phyloP scores from a whole-genome alignment of 495 filamentous ascomycete species.

The Penicillium roqueforti region DNA sequence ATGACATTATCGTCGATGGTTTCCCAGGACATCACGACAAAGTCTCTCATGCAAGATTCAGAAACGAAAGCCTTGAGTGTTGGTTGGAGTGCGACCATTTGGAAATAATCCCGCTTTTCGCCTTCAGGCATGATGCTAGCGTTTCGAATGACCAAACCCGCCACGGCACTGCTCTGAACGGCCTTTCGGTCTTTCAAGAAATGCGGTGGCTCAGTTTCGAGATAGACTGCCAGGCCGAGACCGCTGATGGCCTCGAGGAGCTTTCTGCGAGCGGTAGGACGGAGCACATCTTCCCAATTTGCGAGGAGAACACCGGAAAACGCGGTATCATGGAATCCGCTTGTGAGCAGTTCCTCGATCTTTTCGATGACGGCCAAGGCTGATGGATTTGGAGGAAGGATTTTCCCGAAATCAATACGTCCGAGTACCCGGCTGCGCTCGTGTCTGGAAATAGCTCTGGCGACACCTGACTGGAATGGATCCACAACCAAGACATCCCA shows the following conservation, averaged over 20 bases:
- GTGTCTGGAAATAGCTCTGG: slow-evolving; percentile 30
- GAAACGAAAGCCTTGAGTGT: slow-evolving; percentile 53
- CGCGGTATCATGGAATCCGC: slow-evolving; percentile 26
- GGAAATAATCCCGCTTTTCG: slow-evolving; percentile 49
- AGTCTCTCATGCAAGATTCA: slow-evolving; percentile 46
- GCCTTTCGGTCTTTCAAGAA: slow-evolving; percentile 42
- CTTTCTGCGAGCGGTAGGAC: slow-evolving; percentile 30
- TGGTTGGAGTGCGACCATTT: slow-evolving; percentile 35
- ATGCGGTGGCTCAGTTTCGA: slow-evolving; percentile 46
- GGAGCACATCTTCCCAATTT: slow-evolving; percentile 42
- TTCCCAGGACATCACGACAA: slow-evolving; percentile 51
- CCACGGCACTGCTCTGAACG: slow-evolving; percentile 33
- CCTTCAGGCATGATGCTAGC: slow-evolving; percentile 46
- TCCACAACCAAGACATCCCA: slow-evolving; percentile 50
- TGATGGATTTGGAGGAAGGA: slow-evolving; percentile 26
- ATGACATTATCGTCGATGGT: slow-evolving; percentile 46
- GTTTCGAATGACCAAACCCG: slow-evolving; percentile 48
- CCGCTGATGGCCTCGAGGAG: slow-evolving; percentile 34
- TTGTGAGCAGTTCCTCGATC: slow-evolving; percentile 30
- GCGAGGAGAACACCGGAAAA: slow-evolving; percentile 49
- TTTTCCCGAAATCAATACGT: slow-evolving; percentile 37
- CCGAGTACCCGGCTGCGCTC: slow-evolving; percentile 32
- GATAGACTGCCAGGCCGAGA: slow-evolving; percentile 43
- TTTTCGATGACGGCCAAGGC: slow-evolving; percentile 27
- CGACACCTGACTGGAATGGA: slow-evolving; percentile 38